Conservation (phyloP, 139 green algal species). For the Closterium sp. region DNA sequence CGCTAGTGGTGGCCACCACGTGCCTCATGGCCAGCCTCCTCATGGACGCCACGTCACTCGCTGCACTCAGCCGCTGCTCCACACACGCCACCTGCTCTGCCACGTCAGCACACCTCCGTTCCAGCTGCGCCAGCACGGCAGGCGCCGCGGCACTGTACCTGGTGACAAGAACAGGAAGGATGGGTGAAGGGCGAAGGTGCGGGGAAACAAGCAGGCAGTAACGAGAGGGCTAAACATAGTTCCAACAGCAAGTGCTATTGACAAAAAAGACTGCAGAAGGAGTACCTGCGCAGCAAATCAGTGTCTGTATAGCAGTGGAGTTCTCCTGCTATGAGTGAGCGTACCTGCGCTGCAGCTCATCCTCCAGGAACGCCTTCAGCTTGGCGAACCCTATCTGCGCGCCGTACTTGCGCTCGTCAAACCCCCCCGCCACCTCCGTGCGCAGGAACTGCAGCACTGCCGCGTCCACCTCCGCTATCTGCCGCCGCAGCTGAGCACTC, state of each 20-base stretch:
- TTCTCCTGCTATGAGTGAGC: no score
- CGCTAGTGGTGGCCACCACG: constrained; percentile 31
- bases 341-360: constrained; percentile 87
- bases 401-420: constrained; percentile 85
- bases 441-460: constrained; percentile 58
- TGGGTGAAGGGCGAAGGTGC: no score
- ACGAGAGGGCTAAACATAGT: no score
- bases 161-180: no score
- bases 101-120: constrained; percentile 74
- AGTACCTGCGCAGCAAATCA: constrained; percentile 87
- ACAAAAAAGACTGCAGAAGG: no score
- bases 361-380: constrained; percentile 86
- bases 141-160: constrained; percentile 83
- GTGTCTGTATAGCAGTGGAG: no score
- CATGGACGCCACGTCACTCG: constrained; percentile 74
- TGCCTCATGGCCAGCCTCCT: constrained; percentile 59
- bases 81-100: constrained; percentile 66
- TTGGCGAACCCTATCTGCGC: constrained; percentile 77
- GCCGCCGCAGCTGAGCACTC: not conserved
- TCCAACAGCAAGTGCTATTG: no score
- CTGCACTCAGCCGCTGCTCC: constrained; percentile 64
- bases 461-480: constrained; percentile 36
- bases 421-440: constrained; percentile 68
- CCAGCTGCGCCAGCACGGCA: constrained; percentile 77
- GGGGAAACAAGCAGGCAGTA: no score